Base-by-base conservation (phyloP, 805 yeast genomes). In the Blastobotrys parvus region DNA sequence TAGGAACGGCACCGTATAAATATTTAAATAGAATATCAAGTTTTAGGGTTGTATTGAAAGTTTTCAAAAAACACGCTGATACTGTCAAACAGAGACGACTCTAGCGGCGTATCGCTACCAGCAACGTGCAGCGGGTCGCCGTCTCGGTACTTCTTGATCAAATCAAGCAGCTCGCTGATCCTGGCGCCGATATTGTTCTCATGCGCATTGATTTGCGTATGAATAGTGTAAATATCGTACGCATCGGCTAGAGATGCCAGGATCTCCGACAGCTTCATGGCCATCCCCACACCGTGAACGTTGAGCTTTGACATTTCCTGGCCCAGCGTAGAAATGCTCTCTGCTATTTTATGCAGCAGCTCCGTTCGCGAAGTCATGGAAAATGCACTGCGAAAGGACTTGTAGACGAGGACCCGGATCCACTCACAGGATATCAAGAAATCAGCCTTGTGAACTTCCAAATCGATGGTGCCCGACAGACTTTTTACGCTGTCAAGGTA, bases 281-380 rank as follows among this genome's bases (percentile, higher is more conserved):
- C 48, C 45, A 47, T 45, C 2, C 50, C 50, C 17, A 41, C 34
- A 3, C 50, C 50, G 23, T 47, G 50, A 7, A 45, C 27, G 23
- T 45, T 42, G 21, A 47, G 32, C 19, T 34, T 41, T 2, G 50
- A 23, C 19, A 47, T 25, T 13, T 27, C 25, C 22, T 17, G 30
- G 16, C 45, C 35, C 5, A 47, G 23, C 18, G 8, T 27, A 13
- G 20, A 18, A n/a, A 47, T 16, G 17, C 42, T 45, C 31, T 44
- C 38, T 8, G 45, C 35, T 13, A 41, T 45, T 3, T 16, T 34
- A 11, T 30, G 31, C 19, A 2, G 38, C 7, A n/a, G 41, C 21
- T 15, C 19, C 22, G 36, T 17, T 8, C 37, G 33, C 19, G 35
- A 10, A 22, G 17, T 21, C 11, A 11, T 11, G 11, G 29, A 25